Conservation (phyloP, 192 early-diverging fungal species). For the Chytriomyces sp. region DNA sequence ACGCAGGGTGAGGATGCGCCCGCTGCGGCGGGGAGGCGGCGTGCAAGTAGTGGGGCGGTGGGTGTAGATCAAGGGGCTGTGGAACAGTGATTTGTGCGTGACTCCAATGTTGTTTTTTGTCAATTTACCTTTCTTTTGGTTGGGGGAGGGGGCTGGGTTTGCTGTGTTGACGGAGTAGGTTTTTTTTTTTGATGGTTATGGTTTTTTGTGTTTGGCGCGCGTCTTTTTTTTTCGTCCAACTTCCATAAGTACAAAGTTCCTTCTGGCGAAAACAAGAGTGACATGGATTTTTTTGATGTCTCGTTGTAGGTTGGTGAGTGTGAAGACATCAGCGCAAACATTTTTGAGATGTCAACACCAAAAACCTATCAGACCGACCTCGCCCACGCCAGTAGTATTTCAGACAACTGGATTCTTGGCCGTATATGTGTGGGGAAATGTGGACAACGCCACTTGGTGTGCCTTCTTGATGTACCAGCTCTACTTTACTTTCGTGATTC, state of each 20-base stretch:
- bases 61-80: background rate
- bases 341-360: background rate
- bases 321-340: background rate
- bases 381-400: background rate
- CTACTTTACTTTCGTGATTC: background rate
- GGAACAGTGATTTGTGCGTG: background rate
- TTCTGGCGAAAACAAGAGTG: too few species aligned
- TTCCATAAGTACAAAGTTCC: background rate
- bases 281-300: background rate
- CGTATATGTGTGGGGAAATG: background rate
- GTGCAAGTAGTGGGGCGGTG: background rate
- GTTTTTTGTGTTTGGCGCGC: background rate
- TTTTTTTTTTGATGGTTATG: too few species aligned
- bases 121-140: too few species aligned
- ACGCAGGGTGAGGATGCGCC: background rate
- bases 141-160: too few species aligned
- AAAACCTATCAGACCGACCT: background rate
- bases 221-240: background rate
- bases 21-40: background rate
- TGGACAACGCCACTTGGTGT: constrained; percentile 7
- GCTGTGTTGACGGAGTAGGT: too few species aligned
- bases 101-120: too few species aligned
- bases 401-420: background rate
- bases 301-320: background rate
- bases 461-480: constrained; percentile 12